These are phyloP conservation scores for Fusarium keratoplasticum DNA, from an alignment of 2,329 filamentous ascomycete genomes.

Conservation along the genomic window DNA sequence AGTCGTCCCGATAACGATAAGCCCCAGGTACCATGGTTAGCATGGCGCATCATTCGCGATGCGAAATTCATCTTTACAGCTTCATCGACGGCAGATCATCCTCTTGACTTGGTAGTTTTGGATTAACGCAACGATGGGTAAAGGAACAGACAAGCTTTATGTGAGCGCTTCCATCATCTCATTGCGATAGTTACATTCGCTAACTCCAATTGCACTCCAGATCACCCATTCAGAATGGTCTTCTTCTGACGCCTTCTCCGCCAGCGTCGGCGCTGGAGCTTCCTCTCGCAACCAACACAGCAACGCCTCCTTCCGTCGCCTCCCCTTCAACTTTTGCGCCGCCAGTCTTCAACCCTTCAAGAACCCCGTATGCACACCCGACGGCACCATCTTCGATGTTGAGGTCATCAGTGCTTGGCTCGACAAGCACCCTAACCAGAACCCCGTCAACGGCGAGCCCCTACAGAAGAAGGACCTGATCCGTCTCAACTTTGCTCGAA, in stretches of 20 bases:
- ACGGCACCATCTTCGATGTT: slow-evolving; percentile 93
- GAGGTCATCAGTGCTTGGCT: slow-evolving; percentile 96
- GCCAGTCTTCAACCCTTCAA: slow-evolving; percentile 95
- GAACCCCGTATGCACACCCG: slow-evolving; percentile 89
- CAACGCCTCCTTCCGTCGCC: slow-evolving; percentile 78
- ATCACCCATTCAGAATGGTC: slow-evolving; percentile 99
- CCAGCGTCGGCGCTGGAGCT: slow-evolving; percentile 78
- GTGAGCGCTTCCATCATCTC: slow-evolving; percentile 40
- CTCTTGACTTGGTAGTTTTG: background rate
- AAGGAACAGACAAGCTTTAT: slow-evolving; percentile 61
- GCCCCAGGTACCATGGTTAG: slow-evolving; percentile 25
- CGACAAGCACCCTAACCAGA: slow-evolving; percentile 86
- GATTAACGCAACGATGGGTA: slow-evolving; percentile 50
- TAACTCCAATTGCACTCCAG: slow-evolving; percentile 38
- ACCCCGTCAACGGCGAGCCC: slow-evolving; percentile 85
- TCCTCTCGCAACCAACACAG: slow-evolving; percentile 59
- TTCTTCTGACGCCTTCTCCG: slow-evolving; percentile 87
- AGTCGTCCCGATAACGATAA: slow-evolving; percentile 27
- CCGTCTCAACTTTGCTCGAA: slow-evolving; percentile 91
- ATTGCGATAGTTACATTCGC: background rate
- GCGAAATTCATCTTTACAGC: slow-evolving; percentile 26
- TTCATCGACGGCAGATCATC: background rate
- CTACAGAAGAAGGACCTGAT: slow-evolving; percentile 86
- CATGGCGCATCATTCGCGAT: slow-evolving; percentile 28
- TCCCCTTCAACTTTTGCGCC: slow-evolving; percentile 98